Base-by-base conservation (phyloP, 495 filamentous ascomycete species). In the Lophium mytilinum region DNA sequence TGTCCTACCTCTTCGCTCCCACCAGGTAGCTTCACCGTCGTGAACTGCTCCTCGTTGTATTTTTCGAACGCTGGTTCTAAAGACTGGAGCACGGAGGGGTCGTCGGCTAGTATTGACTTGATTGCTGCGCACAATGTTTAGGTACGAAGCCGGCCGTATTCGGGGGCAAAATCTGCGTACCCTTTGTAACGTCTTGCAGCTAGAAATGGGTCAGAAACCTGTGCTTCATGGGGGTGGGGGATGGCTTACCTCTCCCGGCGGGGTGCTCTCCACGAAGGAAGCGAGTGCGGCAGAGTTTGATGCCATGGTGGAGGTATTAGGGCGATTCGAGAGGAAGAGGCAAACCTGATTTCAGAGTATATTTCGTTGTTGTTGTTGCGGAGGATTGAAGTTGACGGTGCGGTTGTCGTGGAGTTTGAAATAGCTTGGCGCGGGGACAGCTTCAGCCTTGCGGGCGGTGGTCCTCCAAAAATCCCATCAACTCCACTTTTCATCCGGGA, bases 41-140 rank as follows among this genome's bases (percentile, higher is more conserved):
- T 72, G 69, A 96, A 85, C 71, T 99, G 94, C 71, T 89, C 85
- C 70, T 96, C 91, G 66, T 95, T 97, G 80, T 99, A 96, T 71
- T 85, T 87, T 73, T 91, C 79, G 73, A 96, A 93, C 0, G 93
- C 90, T 3, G 90, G 88, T 4, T 73, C 77, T 10, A 96, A 84
- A 39, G 86, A 82, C 52, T 79, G 69, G 30, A 91, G 71, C 40
- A 92, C 72, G 47, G 78, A 75, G 9, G 83, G 81, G 24, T 81
- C 83, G 63, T 90, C 83, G 68, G 78, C 73, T 15, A 87, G 90
- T 39, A 99, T 77, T 48, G 81, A 72, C 70, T 96, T 95, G 76
- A 99, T 88, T 67, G 95, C 93, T 97, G 66, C 14, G 21, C 39
- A 53, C 11, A 21, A 40, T 35, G 37, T 57, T 24, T 60, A 37